Evolutionary conservation across 805 yeast species (phyloP).

Genomic region (Priceomyces medius): DNA sequence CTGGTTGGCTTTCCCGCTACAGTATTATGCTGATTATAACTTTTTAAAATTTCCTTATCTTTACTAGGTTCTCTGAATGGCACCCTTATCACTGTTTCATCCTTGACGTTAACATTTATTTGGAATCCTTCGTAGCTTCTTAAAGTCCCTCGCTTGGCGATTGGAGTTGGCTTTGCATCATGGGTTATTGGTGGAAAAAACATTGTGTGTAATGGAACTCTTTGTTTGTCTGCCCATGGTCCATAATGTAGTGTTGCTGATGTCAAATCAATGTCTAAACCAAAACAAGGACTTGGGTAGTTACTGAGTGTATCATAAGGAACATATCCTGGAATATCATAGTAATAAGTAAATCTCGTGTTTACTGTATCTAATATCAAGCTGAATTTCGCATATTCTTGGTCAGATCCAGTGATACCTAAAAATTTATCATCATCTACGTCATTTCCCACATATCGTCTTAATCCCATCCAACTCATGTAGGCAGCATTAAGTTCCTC

Average conservation of each 20-base stretch:
- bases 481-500: conserved; percentile 6
- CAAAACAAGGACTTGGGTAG: conserved; percentile 36
- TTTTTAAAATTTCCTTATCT: conserved; percentile 42
- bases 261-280: conserved; percentile 57
- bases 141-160: conserved; percentile 45
- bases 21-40: conserved; percentile 9
- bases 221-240: conserved; percentile 93
- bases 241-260: conserved; percentile 79
- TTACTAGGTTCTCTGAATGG: conserved; percentile 87
- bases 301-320: conserved; percentile 3
- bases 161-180: conserved; percentile 43
- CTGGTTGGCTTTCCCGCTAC: conserved; percentile 32
- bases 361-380: conserved; percentile 61
- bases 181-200: conserved; percentile 67
- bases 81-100: conserved; percentile 66
- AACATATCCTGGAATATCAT: conserved; percentile 65
- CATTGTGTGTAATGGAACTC: conserved; percentile 60
- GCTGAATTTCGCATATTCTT: conserved; percentile 83
- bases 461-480: conserved; percentile 71
- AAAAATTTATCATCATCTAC: conserved; percentile 23
- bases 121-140: conserved; percentile 60
- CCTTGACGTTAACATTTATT: conserved; percentile 55
- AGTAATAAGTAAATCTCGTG: conserved; percentile 58
- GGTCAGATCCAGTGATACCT: conserved; percentile 38
- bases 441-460: conserved; percentile 56